Base-by-base conservation (phyloP, 306 rosid genomes). In the Spatholobus suberectus region DNA sequence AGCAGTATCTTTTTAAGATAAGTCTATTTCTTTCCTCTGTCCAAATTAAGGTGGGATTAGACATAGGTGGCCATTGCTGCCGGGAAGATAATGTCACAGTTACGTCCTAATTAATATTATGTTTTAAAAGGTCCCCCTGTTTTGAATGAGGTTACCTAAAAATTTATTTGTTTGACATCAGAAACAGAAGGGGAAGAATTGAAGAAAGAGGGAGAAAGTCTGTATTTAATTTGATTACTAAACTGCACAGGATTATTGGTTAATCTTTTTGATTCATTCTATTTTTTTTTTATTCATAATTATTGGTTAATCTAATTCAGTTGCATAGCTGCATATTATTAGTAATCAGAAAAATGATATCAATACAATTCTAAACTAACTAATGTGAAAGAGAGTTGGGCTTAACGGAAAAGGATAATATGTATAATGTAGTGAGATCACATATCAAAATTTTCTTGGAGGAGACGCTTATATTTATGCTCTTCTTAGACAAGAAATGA, bases 1-100 rank as follows among this genome's bases (percentile, higher is more conserved):
- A 14, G 73, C 72, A 68, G 27, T 54, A 13, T 79, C 20, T 27
- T 20, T 51, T 1, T 6, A 15, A n/a, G 80, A 27, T 14, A 29
- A 52, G 32, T 17, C 11, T 57, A n/a, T 62, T 27, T 18, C 11
- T 49, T 32, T 20, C 14, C 4, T 59, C 5, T 14, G 17, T 84
- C 68, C 9, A 58, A 44, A 44, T 58, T 54, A 41, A 57, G 44
- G 67, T 46, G 20, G 27, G 54, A 34, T 61, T 49, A 49, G 55
- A 62, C 80, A 61, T 32, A 20, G 67, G 63, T 20, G 72, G 49
- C 43, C 54, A 34, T n/a, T 34, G 21, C 52, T 81, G 65, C 29
- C n/a, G 10, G 79, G 20, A 57, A 41, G 61, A 49, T 79, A 46
- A 37, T 20, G 41, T 40, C 26, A 54, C 49, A 40, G 40, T 49